Evolutionary conservation across 1,284 basidiomycete species (phyloP).

Genomic region (Malassezia yamatoensis): DNA sequence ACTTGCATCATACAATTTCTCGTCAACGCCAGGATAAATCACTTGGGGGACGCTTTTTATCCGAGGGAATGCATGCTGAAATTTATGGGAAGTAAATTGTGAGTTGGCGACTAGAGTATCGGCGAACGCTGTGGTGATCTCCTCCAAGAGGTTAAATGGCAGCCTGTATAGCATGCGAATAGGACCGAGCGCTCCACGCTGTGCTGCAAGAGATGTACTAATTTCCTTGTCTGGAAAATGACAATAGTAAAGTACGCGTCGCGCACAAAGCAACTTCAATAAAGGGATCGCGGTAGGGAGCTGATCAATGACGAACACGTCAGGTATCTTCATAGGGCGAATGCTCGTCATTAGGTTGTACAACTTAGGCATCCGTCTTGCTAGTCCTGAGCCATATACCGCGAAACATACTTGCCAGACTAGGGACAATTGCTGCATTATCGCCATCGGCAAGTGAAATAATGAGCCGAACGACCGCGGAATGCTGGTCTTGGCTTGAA

Average conservation of each 20-base stretch:
- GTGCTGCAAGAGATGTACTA: constrained; percentile 52
- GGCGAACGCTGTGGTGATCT: constrained; percentile 75
- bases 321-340: constrained; percentile 51
- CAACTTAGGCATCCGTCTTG: constrained; percentile 41
- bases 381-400: constrained; percentile 36
- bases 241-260: constrained; percentile 86
- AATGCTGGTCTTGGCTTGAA: constrained; percentile 62
- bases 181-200: constrained; percentile 23
- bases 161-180: constrained; percentile 57
- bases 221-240: constrained; percentile 78
- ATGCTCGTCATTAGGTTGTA: constrained; percentile 23
- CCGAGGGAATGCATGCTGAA: constrained; percentile 64
- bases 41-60: constrained; percentile 61
- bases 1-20: constrained; percentile 14
- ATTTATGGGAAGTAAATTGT: constrained; percentile 61
- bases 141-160: constrained; percentile 84
- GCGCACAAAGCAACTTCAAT: constrained; percentile 59
- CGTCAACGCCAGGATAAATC: constrained; percentile 75
- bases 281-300: constrained; percentile 81
- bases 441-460: constrained; percentile 80
- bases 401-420: constrained; percentile 37
- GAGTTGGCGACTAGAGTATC: constrained; percentile 89
- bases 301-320: constrained; percentile 90
- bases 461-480: constrained; percentile 67
- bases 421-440: constrained; percentile 75